Evolutionary conservation across 2,329 filamentous ascomycete genomes (phyloP).

Genomic region (Stachybotrys chartarum): DNA sequence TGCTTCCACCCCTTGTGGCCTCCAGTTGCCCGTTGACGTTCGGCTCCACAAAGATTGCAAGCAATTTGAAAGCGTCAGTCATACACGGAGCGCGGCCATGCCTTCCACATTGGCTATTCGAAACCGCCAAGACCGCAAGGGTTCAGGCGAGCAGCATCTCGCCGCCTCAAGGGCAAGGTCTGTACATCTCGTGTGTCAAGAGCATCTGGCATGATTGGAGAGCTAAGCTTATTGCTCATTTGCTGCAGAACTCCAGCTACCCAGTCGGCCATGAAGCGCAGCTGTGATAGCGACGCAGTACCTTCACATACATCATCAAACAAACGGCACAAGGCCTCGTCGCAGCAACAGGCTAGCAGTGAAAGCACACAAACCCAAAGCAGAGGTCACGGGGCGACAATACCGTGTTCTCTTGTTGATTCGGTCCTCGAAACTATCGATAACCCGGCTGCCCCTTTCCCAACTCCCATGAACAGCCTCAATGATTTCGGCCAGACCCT

Average conservation of each 20-base stretch:
- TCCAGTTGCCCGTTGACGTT: too few species aligned
- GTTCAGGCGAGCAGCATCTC: neutral
- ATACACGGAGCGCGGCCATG: neutral
- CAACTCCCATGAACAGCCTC: neutral
- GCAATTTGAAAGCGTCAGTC: too few species aligned
- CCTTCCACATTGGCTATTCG: neutral
- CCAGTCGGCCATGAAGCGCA: neutral
- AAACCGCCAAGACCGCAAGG: neutral
- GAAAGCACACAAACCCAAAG: neutral
- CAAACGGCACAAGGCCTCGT: neutral
- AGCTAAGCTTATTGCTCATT: too few species aligned
- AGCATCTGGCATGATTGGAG: neutral
- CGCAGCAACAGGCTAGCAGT: neutral
- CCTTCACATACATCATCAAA: neutral
- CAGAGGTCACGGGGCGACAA: neutral
- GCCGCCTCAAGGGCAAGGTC: neutral
- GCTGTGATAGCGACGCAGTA: neutral
- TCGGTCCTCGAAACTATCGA: neutral
- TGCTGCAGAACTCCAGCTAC: neutral
- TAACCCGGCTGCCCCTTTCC: too few species aligned
- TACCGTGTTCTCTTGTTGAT: neutral
- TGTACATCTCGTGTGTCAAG: neutral
- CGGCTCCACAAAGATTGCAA: too few species aligned
- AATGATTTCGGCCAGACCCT: neutral
- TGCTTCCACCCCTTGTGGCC: too few species aligned